A percentile compares a stretch with the other conserved stretches of the same genome.
These are phyloP conservation scores for Paramecium pentaurelia DNA, from an alignment of 73 alveolate species.

Conservation along the genomic window DNA sequence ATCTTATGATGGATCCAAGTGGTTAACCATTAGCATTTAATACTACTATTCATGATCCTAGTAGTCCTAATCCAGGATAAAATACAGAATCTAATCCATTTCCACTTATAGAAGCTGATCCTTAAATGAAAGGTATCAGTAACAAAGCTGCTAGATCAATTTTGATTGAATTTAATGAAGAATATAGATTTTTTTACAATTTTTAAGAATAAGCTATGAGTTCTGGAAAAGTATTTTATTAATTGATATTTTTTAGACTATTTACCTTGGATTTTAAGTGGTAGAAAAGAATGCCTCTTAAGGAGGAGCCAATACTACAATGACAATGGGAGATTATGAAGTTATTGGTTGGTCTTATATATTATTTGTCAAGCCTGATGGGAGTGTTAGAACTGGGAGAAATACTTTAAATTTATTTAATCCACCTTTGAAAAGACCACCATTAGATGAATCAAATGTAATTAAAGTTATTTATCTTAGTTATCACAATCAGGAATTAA, in stretches of 20 bases:
- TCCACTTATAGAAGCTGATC: neutral
- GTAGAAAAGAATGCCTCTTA: neutral
- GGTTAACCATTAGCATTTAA: slow-evolving; percentile 28
- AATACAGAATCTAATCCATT: neutral
- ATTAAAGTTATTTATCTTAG: neutral
- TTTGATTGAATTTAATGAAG: neutral
- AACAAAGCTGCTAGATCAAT: slow-evolving; percentile 21
- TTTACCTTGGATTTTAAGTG: slow-evolving; percentile 15
- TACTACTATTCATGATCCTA: slow-evolving; percentile 34
- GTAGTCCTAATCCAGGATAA: neutral
- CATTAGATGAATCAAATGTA: slow-evolving; percentile 2
- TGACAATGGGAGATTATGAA: neutral
- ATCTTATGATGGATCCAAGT: neutral
- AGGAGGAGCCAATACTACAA: neutral
- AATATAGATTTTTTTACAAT: neutral
- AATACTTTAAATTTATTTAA: neutral
- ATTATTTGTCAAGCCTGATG: neutral
- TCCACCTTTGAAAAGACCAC: slow-evolving; percentile 30
- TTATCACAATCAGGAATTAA: neutral
- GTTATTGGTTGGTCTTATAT: neutral
- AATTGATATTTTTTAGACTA: neutral
- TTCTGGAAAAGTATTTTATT: neutral
- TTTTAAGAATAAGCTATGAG: neutral
- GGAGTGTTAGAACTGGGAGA: neutral
- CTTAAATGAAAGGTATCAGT: neutral